Percentiles rank a stretch among this genome's conserved stretches.
These are phyloP conservation scores for Mycena leptocephala DNA, from an alignment of 768 basidiomycete genomes.

Conservation along the genomic window DNA sequence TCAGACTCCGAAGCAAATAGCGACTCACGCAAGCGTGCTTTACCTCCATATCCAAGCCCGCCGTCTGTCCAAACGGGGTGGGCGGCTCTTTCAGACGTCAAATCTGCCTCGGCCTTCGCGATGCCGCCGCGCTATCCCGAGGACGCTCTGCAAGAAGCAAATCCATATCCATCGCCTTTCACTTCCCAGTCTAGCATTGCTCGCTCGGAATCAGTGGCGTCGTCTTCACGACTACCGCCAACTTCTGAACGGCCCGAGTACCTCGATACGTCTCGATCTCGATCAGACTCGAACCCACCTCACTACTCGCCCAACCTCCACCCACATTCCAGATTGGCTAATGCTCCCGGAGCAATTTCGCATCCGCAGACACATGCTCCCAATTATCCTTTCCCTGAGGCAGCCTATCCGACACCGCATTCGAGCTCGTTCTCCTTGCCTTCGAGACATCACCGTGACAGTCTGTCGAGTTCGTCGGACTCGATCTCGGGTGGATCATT, in stretches of 20 bases:
- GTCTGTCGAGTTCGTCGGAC: slow-evolving; percentile 22
- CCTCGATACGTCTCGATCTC: not conserved
- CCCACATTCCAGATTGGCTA: not conserved
- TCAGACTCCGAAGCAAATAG: slow-evolving; percentile 12
- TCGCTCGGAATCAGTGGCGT: slow-evolving; percentile 23
- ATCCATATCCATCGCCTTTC: slow-evolving; percentile 20
- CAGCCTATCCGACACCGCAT: slow-evolving; percentile 19
- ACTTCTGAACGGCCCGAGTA: not conserved
- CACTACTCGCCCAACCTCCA: slow-evolving; percentile 19
- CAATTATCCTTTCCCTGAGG: not conserved
- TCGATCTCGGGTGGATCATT: slow-evolving; percentile 16
- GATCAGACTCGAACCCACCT: slow-evolving; percentile 12
- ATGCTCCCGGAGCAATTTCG: not conserved
- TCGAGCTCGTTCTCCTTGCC: slow-evolving; percentile 20
- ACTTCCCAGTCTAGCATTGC: not conserved
- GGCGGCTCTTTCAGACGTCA: slow-evolving; percentile 31
- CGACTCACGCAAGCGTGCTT: slow-evolving; percentile 12
- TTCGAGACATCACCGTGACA: slow-evolving; percentile 4
- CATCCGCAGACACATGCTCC: not conserved
- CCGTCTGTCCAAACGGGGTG: slow-evolving; percentile 27
- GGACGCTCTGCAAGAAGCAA: not conserved
- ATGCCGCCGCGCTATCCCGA: slow-evolving; percentile 29
- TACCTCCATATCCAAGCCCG: slow-evolving; percentile 30
- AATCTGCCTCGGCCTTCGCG: slow-evolving; percentile 23
- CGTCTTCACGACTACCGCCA: slow-evolving; percentile 23